Conservation (phyloP, 2,329 filamentous ascomycete genomes). For the Aspergillus amoenus region DNA sequence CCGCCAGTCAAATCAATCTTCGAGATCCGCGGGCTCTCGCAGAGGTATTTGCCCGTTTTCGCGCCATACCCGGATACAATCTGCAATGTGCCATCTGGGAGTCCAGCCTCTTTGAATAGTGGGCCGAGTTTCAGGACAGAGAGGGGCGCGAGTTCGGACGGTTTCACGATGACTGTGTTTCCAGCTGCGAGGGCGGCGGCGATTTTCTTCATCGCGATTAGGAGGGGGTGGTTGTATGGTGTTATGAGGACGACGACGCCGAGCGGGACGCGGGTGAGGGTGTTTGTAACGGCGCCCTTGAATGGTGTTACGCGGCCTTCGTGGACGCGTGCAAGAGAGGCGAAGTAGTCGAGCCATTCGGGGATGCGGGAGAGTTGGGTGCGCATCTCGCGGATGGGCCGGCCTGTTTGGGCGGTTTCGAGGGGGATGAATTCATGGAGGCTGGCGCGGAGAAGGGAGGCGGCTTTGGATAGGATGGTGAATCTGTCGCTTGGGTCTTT, state of each 20-base stretch:
- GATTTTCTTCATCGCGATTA: slow-evolving; percentile 41
- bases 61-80: slow-evolving; percentile 55
- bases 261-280: slow-evolving; percentile 35
- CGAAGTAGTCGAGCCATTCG: slow-evolving; percentile 70
- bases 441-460: slow-evolving; percentile 52
- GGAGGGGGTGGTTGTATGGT: slow-evolving; percentile 40
- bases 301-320: slow-evolving; percentile 67
- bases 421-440: slow-evolving; percentile 60
- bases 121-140: slow-evolving; percentile 41
- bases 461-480: slow-evolving; percentile 61
- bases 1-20: slow-evolving; percentile 39
- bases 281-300: slow-evolving; percentile 40
- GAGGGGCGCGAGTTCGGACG: slow-evolving; percentile 45
- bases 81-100: slow-evolving; percentile 45
- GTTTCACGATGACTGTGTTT: slow-evolving; percentile 41
- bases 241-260: slow-evolving; percentile 43
- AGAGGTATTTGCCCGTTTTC: slow-evolving; percentile 42
- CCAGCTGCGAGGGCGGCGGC: slow-evolving; percentile 42
- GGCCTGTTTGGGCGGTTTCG: slow-evolving; percentile 68
- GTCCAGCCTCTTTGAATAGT: slow-evolving; percentile 43
- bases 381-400: slow-evolving; percentile 67
- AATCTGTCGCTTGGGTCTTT: slow-evolving; percentile 59
- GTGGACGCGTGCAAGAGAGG: slow-evolving; percentile 64
- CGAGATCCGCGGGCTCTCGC: slow-evolving; percentile 28
- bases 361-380: slow-evolving; percentile 62